Conservation (phyloP, 768 basidiomycete species). For the Leccinum obscurum region DNA sequence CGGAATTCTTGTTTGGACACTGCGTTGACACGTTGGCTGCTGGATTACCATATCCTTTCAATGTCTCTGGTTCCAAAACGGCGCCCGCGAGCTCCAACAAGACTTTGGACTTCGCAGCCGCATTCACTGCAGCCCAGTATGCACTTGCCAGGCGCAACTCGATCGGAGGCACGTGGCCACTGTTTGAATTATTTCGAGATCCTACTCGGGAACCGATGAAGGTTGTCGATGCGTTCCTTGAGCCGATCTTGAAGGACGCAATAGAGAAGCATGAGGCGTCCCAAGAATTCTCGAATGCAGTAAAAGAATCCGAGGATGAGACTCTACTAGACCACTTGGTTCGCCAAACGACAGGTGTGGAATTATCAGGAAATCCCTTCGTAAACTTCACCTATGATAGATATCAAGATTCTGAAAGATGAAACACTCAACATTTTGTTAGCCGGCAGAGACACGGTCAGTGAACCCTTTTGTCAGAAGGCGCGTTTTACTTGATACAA, state of each 20-base stretch:
- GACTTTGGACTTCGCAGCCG: slow-evolving; percentile 32
- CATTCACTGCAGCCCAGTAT: slow-evolving; percentile 38
- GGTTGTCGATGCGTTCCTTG: slow-evolving; percentile 39
- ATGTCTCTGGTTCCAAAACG: slow-evolving; percentile 12
- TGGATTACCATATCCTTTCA: slow-evolving; percentile 40
- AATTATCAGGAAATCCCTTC: background rate
- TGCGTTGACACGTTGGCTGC: slow-evolving; percentile 41
- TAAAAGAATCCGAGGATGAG: slow-evolving; percentile 29
- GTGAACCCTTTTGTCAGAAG: background rate
- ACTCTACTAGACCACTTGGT: slow-evolving; percentile 45
- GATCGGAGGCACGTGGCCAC: slow-evolving; percentile 41
- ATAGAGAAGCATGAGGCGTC: slow-evolving; percentile 26
- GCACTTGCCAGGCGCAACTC: slow-evolving; percentile 28
- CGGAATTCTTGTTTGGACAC: slow-evolving; percentile 52
- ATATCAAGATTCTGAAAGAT: slow-evolving; percentile 38
- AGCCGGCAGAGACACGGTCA: slow-evolving; percentile 46
- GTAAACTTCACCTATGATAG: slow-evolving; percentile 6
- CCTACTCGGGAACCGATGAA: slow-evolving; percentile 35
- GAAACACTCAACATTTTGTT: slow-evolving; percentile 45
- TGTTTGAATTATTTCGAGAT: slow-evolving; percentile 39
- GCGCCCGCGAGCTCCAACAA: slow-evolving; percentile 12
- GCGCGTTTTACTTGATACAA: background rate
- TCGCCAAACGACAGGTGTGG: slow-evolving; percentile 38
- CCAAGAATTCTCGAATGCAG: slow-evolving; percentile 1
- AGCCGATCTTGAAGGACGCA: slow-evolving; percentile 41